phyloP scores from a whole-genome alignment of 495 filamentous ascomycete species.

The Acidomyces sp. region DNA sequence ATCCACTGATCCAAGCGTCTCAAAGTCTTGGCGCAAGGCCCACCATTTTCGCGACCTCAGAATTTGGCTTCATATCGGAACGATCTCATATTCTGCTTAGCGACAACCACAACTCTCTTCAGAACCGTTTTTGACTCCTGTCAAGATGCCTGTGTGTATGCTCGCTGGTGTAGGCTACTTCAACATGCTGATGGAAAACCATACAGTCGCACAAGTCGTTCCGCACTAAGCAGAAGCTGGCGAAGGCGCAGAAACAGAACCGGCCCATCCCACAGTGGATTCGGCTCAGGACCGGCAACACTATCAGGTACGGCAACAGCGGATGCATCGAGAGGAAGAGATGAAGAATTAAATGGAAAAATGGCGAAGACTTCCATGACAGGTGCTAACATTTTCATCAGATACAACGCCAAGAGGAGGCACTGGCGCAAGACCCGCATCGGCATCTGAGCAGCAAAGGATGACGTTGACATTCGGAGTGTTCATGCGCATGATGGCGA shows the following conservation, averaged over 20 bases:
- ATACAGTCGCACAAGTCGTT: conserved; percentile 94
- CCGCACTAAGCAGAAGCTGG: conserved; percentile 99
- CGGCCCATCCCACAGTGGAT: conserved; percentile 99
- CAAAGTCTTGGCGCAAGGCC: too few relatives aligned
- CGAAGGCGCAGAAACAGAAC: conserved; percentile 99
- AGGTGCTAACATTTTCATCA: conserved; percentile 28
- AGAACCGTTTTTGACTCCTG: conserved; percentile 30
- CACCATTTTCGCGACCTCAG: too few relatives aligned
- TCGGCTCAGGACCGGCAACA: conserved; percentile 92
- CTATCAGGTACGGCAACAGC: conserved; percentile 65
- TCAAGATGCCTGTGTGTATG: conserved; percentile 73
- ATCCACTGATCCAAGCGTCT: too few relatives aligned
- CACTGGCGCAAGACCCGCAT: conserved; percentile 99
- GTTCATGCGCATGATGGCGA: too few relatives aligned
- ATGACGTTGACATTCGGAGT: too few relatives aligned
- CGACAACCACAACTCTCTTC: conserved; percentile 6
- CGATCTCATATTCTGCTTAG: too few relatives aligned
- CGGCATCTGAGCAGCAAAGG: conserved; percentile 75
- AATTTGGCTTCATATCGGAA: too few relatives aligned
- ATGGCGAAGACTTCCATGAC: not conserved
- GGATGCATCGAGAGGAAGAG: not conserved
- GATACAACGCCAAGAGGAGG: conserved; percentile 99
- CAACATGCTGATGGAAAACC: not conserved
- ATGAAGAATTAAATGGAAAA: not conserved
- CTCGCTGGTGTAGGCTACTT: conserved; percentile 2